These are phyloP conservation scores for Limnanthes douglasii DNA, from an alignment of 345 rosid genomes.

Conservation along the genomic window DNA sequence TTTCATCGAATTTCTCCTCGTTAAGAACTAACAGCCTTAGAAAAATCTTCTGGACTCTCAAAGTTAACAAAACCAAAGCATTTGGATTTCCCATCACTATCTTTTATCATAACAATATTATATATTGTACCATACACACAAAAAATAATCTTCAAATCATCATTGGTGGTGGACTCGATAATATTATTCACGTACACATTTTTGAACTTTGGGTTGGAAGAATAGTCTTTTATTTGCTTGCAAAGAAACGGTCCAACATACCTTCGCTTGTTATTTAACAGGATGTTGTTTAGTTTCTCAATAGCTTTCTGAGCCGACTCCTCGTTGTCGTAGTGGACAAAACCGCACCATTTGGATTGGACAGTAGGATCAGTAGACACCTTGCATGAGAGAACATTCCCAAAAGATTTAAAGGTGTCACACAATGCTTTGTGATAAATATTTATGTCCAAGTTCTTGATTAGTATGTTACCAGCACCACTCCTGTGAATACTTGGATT, in stretches of 20 bases:
- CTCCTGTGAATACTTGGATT: slow-evolving; percentile 42
- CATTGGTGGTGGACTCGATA: slow-evolving; percentile 38
- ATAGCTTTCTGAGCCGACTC: slow-evolving; percentile 55
- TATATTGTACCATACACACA: slow-evolving; percentile 50
- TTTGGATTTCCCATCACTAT: slow-evolving; percentile 46
- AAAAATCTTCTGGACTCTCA: slow-evolving; percentile 58
- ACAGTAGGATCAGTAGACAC: slow-evolving; percentile 56
- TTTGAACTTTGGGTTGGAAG: slow-evolving; percentile 27
- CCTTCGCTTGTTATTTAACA: slow-evolving; percentile 66
- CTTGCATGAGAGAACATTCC: slow-evolving; percentile 72
- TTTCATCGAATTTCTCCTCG: slow-evolving; percentile 43
- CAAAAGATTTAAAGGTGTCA: slow-evolving; percentile 58
- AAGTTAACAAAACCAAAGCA: slow-evolving; percentile 78
- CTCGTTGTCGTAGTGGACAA: slow-evolving; percentile 60
- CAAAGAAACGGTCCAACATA: slow-evolving; percentile 68
- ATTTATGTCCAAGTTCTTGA: slow-evolving; percentile 62
- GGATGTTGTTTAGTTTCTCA: slow-evolving; percentile 64
- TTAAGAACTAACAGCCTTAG: slow-evolving; percentile 54
- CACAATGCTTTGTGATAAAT: slow-evolving; percentile 68
- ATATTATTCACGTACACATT: slow-evolving; percentile 64
- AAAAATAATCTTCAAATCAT: slow-evolving; percentile 35
- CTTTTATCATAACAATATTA: slow-evolving; percentile 53
- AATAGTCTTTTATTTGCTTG: slow-evolving; percentile 53
- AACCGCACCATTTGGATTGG: slow-evolving; percentile 69
- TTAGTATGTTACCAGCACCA: slow-evolving; percentile 66